Base-by-base conservation (phyloP, 345 rosid species). In the Pugionium cornutum region DNA sequence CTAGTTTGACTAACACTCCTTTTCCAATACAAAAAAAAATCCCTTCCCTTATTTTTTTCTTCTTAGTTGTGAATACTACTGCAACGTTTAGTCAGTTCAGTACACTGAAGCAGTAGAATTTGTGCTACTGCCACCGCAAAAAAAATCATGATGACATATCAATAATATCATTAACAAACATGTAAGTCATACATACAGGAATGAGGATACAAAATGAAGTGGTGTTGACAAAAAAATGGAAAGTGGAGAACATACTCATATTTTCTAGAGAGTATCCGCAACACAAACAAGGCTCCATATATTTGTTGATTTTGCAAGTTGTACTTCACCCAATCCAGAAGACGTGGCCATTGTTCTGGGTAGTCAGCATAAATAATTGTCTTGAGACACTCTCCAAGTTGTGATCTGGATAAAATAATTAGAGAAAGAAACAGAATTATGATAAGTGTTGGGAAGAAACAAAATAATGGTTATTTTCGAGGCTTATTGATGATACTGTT, bases 271-370 rank as follows among this genome's bases (percentile, higher is more conserved):
- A 95, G 97, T 71, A 95, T 89, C 74, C 98, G 85, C 77, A 91
- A 74, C 63, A 95, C 94, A 76, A 84, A 91, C 67, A 95, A 70
- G 64, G 99, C 89, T 63, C 96, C 96, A 65, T 87, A 89, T 43
- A 91, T 89, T 80, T 95, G 94, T 67, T 89, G 97, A 78, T 78
- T 87, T 77, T 86, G 97, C 72, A 95, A 76, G 75, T 86, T 89
- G 81, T 69, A 88, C 76, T 91, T 87, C 65, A 95, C 85, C 99
- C 99, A 95, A 48, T 89, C 97, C 39, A 95, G 86, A 62, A 95
- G 95, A 47, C 64, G 87, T 1, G 98, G 96, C 99, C 99, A 95
- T 79, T 91, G 98, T 80, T 95, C 99, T 0, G 99, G 99, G 76
- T 95, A 95, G 82, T 95, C 99, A 51, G 91, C 84, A 74, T 87